Conservation (phyloP, 2,329 filamentous ascomycete genomes). For the Dactylella cylindrospora region DNA sequence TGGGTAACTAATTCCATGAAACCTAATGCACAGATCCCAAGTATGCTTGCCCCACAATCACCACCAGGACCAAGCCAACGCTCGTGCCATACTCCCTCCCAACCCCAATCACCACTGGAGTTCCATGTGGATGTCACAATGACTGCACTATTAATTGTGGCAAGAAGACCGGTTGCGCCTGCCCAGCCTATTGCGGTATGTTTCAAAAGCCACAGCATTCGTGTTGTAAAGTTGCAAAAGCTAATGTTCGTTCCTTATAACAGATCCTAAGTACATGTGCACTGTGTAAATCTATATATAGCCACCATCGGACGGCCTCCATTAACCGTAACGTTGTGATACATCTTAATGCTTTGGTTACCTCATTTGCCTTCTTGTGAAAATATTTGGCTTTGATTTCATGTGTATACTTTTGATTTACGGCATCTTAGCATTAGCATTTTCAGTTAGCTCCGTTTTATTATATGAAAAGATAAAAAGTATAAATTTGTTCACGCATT, state of each 20-base stretch:
- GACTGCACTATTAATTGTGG: slow-evolving; percentile 24
- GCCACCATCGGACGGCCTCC: too few relatives aligned
- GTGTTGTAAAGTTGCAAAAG: background rate
- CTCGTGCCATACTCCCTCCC: background rate
- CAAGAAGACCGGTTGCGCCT: slow-evolving; percentile 7
- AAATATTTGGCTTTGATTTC: too few relatives aligned
- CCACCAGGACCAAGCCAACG: background rate
- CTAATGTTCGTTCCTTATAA: background rate
- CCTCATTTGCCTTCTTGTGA: too few relatives aligned
- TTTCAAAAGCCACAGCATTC: slow-evolving; percentile 3
- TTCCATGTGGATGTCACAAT: slow-evolving; percentile 31
- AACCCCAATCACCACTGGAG: slow-evolving; percentile 7
- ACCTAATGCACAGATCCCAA: slow-evolving; percentile 44
- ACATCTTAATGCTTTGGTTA: too few relatives aligned
- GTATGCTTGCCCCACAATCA: slow-evolving; percentile 28
- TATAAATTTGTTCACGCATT: too few relatives aligned
- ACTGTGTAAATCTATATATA: background rate
- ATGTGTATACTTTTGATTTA: too few relatives aligned
- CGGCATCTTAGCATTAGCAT: too few relatives aligned
- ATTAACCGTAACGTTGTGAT: too few relatives aligned
- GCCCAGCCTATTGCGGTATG: slow-evolving; percentile 41
- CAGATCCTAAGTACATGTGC: slow-evolving; percentile 35
- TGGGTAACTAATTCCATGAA: too few relatives aligned
- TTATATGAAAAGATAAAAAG: too few relatives aligned
- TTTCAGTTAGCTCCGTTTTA: too few relatives aligned